Conservation (phyloP, 345 rosid species). For the Gossypium arboreum region DNA sequence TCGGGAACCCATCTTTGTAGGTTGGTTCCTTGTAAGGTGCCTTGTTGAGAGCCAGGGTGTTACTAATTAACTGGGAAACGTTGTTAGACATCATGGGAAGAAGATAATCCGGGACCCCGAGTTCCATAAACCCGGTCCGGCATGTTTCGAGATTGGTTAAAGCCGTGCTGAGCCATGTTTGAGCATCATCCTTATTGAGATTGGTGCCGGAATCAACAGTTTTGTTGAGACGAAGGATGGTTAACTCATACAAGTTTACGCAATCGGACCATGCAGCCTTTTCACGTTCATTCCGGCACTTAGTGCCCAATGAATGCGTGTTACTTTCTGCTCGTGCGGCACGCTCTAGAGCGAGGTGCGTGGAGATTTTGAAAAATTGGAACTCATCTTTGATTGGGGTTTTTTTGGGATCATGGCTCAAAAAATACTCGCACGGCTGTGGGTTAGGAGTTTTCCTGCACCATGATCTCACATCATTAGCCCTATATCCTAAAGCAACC, state of each 20-base stretch:
- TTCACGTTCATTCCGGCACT: constrained; percentile 48
- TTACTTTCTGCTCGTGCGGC: constrained; percentile 41
- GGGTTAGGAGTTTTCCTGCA: constrained; percentile 69
- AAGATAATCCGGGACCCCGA: constrained; percentile 50
- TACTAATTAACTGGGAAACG: constrained; percentile 62
- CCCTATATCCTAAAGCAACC: constrained; percentile 25
- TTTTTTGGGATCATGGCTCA: constrained; percentile 29
- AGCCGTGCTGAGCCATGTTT: constrained; percentile 94
- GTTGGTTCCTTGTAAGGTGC: constrained; percentile 46
- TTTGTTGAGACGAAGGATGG: constrained; percentile 48
- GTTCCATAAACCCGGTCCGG: constrained; percentile 58
- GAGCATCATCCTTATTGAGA: constrained; percentile 57
- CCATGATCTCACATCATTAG: constrained; percentile 39
- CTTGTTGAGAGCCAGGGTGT: constrained; percentile 60
- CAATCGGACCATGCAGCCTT: constrained; percentile 79
- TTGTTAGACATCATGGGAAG: constrained; percentile 74
- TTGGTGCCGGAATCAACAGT: constrained; percentile 39
- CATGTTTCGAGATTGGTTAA: constrained; percentile 87
- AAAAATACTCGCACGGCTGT: constrained; percentile 55
- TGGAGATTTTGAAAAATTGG: constrained; percentile 44
- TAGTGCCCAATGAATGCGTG: constrained; percentile 41
- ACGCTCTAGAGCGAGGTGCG: constrained; percentile 52
- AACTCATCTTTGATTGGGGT: constrained; percentile 29
- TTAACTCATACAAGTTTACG: constrained; percentile 43
- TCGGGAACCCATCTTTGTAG: constrained; percentile 54